Conservation (phyloP, 306 rosid species). For the Casuarina glauca region DNA sequence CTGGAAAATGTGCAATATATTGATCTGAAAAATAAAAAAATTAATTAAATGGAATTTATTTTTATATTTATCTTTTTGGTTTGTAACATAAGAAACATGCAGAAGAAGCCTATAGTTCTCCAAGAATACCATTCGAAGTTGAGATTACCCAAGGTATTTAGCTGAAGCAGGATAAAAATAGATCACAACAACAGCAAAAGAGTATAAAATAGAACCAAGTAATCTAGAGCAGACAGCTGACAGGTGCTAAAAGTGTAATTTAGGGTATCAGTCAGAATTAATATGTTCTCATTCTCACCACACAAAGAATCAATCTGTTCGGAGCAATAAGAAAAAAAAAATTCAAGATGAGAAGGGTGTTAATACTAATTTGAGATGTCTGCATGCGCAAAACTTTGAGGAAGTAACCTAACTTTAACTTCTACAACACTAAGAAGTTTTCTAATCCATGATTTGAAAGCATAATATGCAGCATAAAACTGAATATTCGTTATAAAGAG, state of each 20-base stretch:
- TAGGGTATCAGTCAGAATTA: neutral
- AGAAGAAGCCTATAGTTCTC: constrained; percentile 9
- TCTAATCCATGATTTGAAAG: neutral
- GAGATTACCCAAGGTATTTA: neutral
- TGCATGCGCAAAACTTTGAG: neutral
- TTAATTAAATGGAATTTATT: neutral
- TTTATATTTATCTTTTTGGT: neutral
- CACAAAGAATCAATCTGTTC: neutral
- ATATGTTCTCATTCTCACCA: neutral
- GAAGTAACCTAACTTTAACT: neutral
- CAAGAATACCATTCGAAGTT: neutral
- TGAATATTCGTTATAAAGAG: too few species aligned
- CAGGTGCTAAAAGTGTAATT: neutral
- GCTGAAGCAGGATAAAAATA: constrained; percentile 8
- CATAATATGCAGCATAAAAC: too few species aligned
- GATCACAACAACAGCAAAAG: neutral
- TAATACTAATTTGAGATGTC: neutral
- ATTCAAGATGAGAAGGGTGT: neutral
- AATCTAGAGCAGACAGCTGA: neutral
- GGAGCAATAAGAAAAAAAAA: neutral
- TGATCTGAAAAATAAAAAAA: constrained; percentile 50
- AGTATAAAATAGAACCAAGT: neutral
- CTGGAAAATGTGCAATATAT: constrained; percentile 71
- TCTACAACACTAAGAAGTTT: neutral
- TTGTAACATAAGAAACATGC: neutral